phyloP scores from a whole-genome alignment of 768 basidiomycete species.

The Exsudoporus frostii region DNA sequence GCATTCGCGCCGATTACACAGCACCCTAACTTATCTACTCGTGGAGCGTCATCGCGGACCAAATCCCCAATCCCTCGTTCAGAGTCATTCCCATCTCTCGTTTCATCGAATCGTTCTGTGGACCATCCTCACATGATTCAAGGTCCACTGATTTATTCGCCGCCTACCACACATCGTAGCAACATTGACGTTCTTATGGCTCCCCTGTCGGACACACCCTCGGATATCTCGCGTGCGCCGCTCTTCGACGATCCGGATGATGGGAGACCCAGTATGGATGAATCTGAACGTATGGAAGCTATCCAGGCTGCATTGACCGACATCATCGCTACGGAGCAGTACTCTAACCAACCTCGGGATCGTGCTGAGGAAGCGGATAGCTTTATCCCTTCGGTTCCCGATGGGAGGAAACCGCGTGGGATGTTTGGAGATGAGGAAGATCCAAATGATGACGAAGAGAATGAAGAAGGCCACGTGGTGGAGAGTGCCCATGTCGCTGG shows the following conservation, averaged over 20 bases:
- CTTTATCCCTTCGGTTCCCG: constrained; percentile 5
- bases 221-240: constrained; percentile 62
- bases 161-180: constrained; percentile 28
- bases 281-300: constrained; percentile 88
- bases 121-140: constrained; percentile 19
- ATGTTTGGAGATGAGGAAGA: constrained; percentile 39
- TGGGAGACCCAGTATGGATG: constrained; percentile 45
- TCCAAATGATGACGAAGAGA: constrained; percentile 41
- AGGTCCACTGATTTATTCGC: constrained; percentile 13
- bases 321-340: constrained; percentile 85
- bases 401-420: constrained; percentile 27
- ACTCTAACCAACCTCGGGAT: constrained; percentile 29
- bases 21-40: constrained; percentile 11
- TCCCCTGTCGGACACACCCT: constrained; percentile 48
- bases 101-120: constrained; percentile 7
- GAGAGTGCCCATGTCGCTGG: constrained; percentile 30
- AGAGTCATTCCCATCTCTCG: constrained; percentile 37
- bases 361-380: constrained; percentile 6
- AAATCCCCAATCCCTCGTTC: constrained; percentile 29
- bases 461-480: constrained; percentile 38
- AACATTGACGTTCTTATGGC: constrained; percentile 86
- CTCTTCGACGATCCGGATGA: constrained; percentile 83
- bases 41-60: constrained; percentile 4
- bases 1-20: background rate
- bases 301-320: constrained; percentile 95